Percentiles rank a stretch among this genome's conserved stretches.
Conservation (phyloP, 202 grass and related monocot genomes). For the Setaria viridis region DNA sequence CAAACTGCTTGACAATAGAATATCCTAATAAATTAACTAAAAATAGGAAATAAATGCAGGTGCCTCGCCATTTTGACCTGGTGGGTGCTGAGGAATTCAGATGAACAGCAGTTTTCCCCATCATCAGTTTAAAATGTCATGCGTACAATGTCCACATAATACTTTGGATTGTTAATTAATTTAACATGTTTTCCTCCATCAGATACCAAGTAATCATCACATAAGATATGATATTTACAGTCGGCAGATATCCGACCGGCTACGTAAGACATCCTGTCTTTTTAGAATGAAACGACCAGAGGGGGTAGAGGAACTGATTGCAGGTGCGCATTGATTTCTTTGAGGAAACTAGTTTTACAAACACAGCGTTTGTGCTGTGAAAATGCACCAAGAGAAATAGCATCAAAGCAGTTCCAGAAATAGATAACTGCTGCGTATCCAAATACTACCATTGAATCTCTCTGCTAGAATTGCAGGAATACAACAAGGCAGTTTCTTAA, state of each 20-base stretch:
- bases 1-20: too few relatives aligned
- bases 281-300: background rate
- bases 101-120: background rate
- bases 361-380: background rate
- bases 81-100: background rate
- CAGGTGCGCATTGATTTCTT: slow-evolving; percentile 1
- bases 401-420: background rate
- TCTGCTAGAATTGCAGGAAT: background rate
- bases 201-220: background rate
- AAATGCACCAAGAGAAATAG: background rate
- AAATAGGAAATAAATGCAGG: too few relatives aligned
- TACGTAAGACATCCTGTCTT: background rate
- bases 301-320: background rate
- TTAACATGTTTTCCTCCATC: background rate
- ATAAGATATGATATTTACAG: background rate
- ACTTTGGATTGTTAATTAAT: background rate
- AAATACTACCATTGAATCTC: background rate
- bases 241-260: background rate
- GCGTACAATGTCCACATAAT: background rate
- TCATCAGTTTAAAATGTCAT: background rate
- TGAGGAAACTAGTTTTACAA: slow-evolving; percentile 11
- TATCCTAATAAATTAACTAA: too few relatives aligned
- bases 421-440: background rate
- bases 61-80: background rate
- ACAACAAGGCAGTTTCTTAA: background rate